Evolutionary conservation across 768 basidiomycete species (phyloP).

Genomic region (Nevesoporus exiguus): DNA sequence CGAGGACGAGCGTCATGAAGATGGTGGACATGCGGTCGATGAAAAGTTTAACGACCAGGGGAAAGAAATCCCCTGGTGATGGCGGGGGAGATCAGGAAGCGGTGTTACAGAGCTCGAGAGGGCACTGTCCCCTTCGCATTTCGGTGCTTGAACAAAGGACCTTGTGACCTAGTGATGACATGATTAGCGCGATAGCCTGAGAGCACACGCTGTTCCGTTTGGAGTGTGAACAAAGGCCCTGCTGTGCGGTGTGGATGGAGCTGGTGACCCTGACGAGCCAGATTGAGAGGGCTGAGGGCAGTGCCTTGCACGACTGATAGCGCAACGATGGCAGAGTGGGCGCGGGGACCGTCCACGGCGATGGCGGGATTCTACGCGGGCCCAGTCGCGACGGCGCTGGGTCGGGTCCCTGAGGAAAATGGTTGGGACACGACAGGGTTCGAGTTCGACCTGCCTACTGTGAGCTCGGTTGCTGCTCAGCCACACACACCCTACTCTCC

Average conservation of each 20-base stretch:
- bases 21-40: too few relatives aligned
- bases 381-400: slow-evolving; percentile 43
- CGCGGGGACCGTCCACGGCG: slow-evolving; percentile 16
- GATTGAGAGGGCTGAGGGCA: slow-evolving; percentile 19
- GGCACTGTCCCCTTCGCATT: too few relatives aligned
- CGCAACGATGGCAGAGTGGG: slow-evolving; percentile 8
- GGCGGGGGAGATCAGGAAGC: too few relatives aligned
- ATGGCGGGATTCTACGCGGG: slow-evolving; percentile 44
- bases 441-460: slow-evolving; percentile 66
- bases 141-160: too few relatives aligned
- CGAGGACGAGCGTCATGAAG: too few relatives aligned
- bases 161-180: too few relatives aligned
- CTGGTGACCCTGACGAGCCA: slow-evolving; percentile 6
- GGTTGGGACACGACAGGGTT: slow-evolving; percentile 45
- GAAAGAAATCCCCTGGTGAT: too few relatives aligned
- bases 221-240: neutral
- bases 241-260: neutral
- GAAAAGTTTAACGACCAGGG: too few relatives aligned
- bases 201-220: too few relatives aligned
- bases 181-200: too few relatives aligned
- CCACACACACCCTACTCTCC: slow-evolving; percentile 23
- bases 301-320: slow-evolving; percentile 19
- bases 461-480: slow-evolving; percentile 30
- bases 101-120: too few relatives aligned
- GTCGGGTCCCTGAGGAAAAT: slow-evolving; percentile 50